phyloP scores from a whole-genome alignment of 179 eudicot genomes.

The Beta lomatogona region DNA sequence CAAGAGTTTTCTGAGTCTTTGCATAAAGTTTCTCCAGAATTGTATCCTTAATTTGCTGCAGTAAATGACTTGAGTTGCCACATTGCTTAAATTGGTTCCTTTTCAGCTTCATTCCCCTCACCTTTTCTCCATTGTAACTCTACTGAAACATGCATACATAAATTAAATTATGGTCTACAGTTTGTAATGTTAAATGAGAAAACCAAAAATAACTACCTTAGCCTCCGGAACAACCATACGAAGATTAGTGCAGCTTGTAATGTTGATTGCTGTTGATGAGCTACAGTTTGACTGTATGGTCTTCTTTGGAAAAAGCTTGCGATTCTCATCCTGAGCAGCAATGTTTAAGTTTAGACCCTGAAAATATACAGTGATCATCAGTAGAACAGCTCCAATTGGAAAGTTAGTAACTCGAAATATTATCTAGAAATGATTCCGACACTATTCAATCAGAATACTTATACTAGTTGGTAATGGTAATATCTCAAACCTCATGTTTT shows the following conservation, averaged over 20 bases:
- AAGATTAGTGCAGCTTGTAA: not conserved
- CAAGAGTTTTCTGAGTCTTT: not conserved
- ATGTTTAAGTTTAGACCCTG: not conserved
- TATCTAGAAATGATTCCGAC: not conserved
- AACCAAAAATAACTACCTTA: not conserved
- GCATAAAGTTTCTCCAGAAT: not conserved
- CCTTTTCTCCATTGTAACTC: not conserved
- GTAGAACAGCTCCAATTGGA: too few relatives aligned
- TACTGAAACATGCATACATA: not conserved
- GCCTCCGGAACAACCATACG: not conserved
- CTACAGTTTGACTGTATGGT: not conserved
- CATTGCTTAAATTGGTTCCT: not conserved
- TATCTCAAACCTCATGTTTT: not conserved
- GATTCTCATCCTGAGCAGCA: not conserved
- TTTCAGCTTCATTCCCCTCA: not conserved
- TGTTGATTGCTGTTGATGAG: not conserved
- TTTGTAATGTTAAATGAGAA: not conserved
- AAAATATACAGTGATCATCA: not conserved
- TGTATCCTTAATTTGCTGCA: not conserved
- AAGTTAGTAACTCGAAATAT: not conserved
- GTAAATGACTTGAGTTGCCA: not conserved
- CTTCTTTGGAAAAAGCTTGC: not conserved
- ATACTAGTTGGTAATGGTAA: not conserved
- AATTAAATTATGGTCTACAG: not conserved
- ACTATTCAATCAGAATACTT: too few relatives aligned